A percentile compares a stretch with the other conserved stretches of the same genome.
Evolutionary conservation across 1,284 basidiomycete species (phyloP).

Genomic region (Cystobasidium pallidum): DNA sequence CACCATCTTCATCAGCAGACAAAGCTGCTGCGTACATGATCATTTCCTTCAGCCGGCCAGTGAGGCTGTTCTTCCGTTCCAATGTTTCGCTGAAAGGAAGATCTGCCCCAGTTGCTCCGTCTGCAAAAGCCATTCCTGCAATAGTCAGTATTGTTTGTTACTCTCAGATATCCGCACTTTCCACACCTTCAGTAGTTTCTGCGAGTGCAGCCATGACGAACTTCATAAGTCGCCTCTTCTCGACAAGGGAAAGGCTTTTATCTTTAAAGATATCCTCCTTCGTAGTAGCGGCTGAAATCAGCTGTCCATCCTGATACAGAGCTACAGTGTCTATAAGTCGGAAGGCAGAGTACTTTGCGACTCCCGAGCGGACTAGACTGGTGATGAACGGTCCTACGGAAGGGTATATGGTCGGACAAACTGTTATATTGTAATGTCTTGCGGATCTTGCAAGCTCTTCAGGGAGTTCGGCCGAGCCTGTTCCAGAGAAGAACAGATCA

Average conservation of each 20-base stretch:
- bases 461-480: constrained; percentile 60
- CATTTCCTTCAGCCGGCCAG: constrained; percentile 34
- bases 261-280: constrained; percentile 95
- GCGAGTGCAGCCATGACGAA: constrained; percentile 75
- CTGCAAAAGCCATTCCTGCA: background rate
- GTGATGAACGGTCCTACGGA: constrained; percentile 78
- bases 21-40: constrained; percentile 55
- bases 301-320: constrained; percentile 46
- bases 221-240: constrained; percentile 91
- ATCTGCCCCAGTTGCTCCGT: background rate
- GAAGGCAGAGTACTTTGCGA: constrained; percentile 87
- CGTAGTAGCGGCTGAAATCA: constrained; percentile 77
- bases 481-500: constrained; percentile 15
- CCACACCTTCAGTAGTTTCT: background rate
- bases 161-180: background rate
- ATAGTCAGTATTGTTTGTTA: background rate
- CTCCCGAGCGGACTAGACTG: constrained; percentile 78
- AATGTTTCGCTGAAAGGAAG: background rate
- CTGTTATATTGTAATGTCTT: constrained; percentile 80
- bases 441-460: constrained; percentile 62
- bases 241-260: constrained; percentile 73
- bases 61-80: constrained; percentile 17
- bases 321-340: constrained; percentile 75
- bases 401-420: constrained; percentile 79
- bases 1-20: constrained; percentile 50